Evolutionary conservation across 2,329 filamentous ascomycete species (phyloP).

Genomic region (Diplodia intermedia): DNA sequence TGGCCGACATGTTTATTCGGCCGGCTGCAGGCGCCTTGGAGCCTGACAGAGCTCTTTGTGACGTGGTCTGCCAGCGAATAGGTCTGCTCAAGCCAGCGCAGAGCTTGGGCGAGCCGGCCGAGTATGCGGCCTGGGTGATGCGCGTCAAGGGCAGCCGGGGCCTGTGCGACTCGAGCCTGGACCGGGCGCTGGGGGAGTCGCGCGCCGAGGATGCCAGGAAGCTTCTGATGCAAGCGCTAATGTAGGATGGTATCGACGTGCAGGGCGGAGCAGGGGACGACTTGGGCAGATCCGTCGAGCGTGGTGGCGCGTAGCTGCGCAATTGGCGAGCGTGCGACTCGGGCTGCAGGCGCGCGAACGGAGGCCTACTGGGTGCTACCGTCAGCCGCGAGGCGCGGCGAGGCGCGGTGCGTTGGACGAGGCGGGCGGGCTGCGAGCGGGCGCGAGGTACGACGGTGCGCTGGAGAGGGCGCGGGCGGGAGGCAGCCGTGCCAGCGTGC

Average conservation of each 20-base stretch:
- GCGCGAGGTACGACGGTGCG: conserved; percentile 26
- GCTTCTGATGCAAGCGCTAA: conserved; percentile 32
- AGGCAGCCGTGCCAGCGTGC: conserved; percentile 3
- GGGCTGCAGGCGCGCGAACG: conserved; percentile 31
- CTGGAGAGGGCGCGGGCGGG: conserved; percentile 1
- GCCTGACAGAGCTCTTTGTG: conserved; percentile 49
- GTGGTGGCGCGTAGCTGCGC: conserved; percentile 31
- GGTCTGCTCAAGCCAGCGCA: conserved; percentile 34
- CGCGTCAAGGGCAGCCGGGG: conserved; percentile 34
- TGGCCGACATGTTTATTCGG: conserved; percentile 95
- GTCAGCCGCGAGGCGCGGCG: conserved; percentile 31
- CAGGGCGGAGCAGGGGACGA: conserved; percentile 29
- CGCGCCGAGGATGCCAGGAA: conserved; percentile 32
- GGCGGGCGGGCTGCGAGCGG: conserved; percentile 11
- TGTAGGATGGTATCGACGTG: conserved; percentile 31
- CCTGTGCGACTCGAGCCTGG: conserved; percentile 33
- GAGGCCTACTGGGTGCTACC: conserved; percentile 29
- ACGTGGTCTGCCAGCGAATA: conserved; percentile 34
- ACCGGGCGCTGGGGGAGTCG: conserved; percentile 18
- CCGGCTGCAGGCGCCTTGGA: conserved; percentile 52
- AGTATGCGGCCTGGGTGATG: conserved; percentile 42
- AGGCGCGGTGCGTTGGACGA: conserved; percentile 11
- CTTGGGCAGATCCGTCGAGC: conserved; percentile 27
- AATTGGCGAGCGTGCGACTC: conserved; percentile 33
- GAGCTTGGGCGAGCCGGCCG: conserved; percentile 37